Base-by-base conservation (phyloP, 805 yeast species). In the Cyberlindnera samutprakarnensis region DNA sequence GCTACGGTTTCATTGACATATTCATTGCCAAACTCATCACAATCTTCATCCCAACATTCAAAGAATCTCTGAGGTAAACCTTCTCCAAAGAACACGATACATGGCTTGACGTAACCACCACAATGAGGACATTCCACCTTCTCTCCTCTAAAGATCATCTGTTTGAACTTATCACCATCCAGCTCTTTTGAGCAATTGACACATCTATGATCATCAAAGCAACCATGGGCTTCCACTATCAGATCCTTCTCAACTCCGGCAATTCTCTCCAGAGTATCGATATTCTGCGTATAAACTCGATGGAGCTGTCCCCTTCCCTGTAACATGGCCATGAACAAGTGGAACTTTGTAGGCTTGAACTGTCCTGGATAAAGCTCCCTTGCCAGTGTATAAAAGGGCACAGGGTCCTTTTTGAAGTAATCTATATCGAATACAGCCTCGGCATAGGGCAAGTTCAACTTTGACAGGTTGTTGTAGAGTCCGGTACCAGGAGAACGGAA, bases 391-490 rank as follows among this genome's bases (percentile, higher is more conserved):
- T 83, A 87, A 51, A 90, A 90, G 0, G 96, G 92, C 38, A 72
- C 66, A 0, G 97, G 97, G 32, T 72, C 70, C 35, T 80, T 64
- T 28, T 68, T 60, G 56, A 86, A 85, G 53, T 72, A 90, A 14
- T 78, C 88, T 25, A 90, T 78, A 51, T 88, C 96, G 53, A 90
- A 90, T 2, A 90, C 96, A 0, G 96, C 96, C 52, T 90, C 98
- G 1, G 96, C 92, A 53, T 74, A 87, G 6, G 97, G 97, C 30
- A 90, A 61, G 22, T 83, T 68, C 23, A 88, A 64, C 41, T 74
- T 67, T 14, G 79, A 66, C 31, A 90, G 62, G 52, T 90, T 90
- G 41, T 87, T 73, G 49, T 90, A 90, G 6, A 90, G 67, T 0
- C 94, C 94, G 1, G 97, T 90, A 26, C 75, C 71, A 1, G 96